Evolutionary conservation across 495 filamentous ascomycete genomes (phyloP).

Genomic region (Venustampulla echinocandica): DNA sequence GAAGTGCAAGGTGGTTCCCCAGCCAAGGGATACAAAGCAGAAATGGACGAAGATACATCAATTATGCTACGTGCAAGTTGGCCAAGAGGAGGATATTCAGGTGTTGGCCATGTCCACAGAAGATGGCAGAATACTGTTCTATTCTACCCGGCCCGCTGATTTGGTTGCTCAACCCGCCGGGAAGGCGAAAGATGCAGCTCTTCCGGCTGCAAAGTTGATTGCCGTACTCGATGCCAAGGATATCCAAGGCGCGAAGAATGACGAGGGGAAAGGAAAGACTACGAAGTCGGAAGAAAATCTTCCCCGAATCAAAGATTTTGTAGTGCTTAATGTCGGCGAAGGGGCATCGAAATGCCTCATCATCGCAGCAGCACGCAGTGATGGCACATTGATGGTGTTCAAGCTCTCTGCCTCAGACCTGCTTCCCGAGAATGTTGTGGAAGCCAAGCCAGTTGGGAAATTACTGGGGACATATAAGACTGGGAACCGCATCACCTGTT

Average conservation of each 20-base stretch:
- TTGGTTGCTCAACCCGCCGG: slow-evolving; percentile 20
- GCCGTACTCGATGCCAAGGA: slow-evolving; percentile 70
- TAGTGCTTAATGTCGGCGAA: slow-evolving; percentile 41
- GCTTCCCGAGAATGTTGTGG: slow-evolving; percentile 20
- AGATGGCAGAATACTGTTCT: slow-evolving; percentile 83
- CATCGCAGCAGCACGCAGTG: slow-evolving; percentile 70
- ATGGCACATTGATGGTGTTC: slow-evolving; percentile 76
- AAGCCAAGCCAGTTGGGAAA: slow-evolving; percentile 52
- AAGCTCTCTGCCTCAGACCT: slow-evolving; percentile 39
- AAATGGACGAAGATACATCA: slow-evolving; percentile 67
- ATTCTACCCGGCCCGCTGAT: slow-evolving; percentile 48
- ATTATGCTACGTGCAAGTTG: slow-evolving; percentile 55
- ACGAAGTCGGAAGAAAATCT: slow-evolving; percentile 26
- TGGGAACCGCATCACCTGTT: slow-evolving; percentile 79
- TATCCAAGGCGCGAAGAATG: slow-evolving; percentile 18
- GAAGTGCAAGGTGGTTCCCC: slow-evolving; percentile 59
- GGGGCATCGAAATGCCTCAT: slow-evolving; percentile 39
- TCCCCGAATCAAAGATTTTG: slow-evolving; percentile 80
- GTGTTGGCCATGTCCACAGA: slow-evolving; percentile 81
- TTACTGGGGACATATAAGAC: slow-evolving; percentile 76
- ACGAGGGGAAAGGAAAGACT: neutral
- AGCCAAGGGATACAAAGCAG: slow-evolving; percentile 29
- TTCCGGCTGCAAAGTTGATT: slow-evolving; percentile 48
- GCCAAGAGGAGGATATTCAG: slow-evolving; percentile 33
- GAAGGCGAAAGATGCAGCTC: slow-evolving; percentile 25